Percentiles rank a stretch among this genome's conserved stretches.
Conservation (phyloP, 805 yeast genomes). For the Suhomyces sp. region DNA sequence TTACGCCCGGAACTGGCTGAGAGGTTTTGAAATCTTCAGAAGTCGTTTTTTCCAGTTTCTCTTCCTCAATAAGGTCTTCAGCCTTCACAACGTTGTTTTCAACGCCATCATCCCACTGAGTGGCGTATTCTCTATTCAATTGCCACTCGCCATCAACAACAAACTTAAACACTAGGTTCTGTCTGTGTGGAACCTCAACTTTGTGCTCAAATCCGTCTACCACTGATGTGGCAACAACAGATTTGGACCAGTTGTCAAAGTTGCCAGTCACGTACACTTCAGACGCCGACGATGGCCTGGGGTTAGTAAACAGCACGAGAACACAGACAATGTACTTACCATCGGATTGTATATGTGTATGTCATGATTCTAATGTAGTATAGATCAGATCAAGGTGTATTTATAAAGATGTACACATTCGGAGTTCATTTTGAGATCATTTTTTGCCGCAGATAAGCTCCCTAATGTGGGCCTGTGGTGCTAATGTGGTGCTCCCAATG, state of each 20-base stretch:
- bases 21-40: neutral
- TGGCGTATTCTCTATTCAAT: conserved; percentile 19
- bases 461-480: neutral
- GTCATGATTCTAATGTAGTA: conserved; percentile 1
- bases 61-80: conserved; percentile 18
- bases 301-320: too few species aligned
- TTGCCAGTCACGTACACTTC: conserved; percentile 38
- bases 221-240: conserved; percentile 15
- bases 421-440: neutral
- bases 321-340: conserved; percentile 1
- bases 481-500: too few species aligned
- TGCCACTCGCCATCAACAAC: conserved; percentile 34
- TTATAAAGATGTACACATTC: neutral
- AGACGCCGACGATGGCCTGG: conserved; percentile 8
- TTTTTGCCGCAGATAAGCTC: neutral
- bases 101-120: conserved; percentile 32
- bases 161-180: conserved; percentile 36
- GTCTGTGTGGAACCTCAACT: conserved; percentile 18
- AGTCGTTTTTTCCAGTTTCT: neutral
- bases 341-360: conserved; percentile 7
- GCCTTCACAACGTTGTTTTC: conserved; percentile 32
- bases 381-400: neutral
- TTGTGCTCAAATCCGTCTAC: conserved; percentile 18
- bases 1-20: neutral
- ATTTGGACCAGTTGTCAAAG: conserved; percentile 39